These are phyloP conservation scores for Alternaria sp. DNA, from an alignment of 2,329 filamentous ascomycete species.

Conservation along the genomic window DNA sequence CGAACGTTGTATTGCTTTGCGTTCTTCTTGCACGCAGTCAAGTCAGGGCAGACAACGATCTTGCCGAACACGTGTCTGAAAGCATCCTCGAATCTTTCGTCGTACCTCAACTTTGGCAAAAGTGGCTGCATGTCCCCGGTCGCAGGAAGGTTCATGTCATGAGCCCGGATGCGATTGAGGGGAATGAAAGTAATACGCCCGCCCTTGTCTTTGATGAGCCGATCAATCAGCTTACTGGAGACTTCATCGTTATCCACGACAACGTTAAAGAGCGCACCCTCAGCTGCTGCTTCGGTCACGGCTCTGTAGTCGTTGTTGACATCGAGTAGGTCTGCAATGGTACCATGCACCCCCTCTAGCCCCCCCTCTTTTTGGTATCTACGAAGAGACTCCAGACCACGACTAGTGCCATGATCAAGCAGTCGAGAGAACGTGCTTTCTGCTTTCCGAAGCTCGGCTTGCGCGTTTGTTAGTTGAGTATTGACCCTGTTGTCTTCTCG, in stretches of 20 bases:
- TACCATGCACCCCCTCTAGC: conserved; percentile 88
- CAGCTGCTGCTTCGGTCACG: conserved; percentile 91
- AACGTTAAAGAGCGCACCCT: conserved; percentile 92
- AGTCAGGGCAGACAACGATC: conserved; percentile 89
- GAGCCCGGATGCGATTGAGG: conserved; percentile 77
- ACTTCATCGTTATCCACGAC: conserved; percentile 92
- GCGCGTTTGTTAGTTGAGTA: conserved; percentile 75
- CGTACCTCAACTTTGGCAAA: conserved; percentile 82
- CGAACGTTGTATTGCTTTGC: conserved; percentile 89
- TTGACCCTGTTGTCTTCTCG: conserved; percentile 88
- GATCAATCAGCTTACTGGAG: conserved; percentile 79
- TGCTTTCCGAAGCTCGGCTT: conserved; percentile 76
- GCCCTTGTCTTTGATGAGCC: conserved; percentile 77
- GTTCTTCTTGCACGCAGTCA: conserved; percentile 87
- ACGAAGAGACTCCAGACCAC: conserved; percentile 85
- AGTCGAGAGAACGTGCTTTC: conserved; percentile 80
- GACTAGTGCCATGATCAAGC: conserved; percentile 87
- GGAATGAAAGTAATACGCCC: conserved; percentile 96
- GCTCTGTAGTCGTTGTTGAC: conserved; percentile 84
- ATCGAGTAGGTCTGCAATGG: conserved; percentile 88
- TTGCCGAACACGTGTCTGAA: conserved; percentile 96
- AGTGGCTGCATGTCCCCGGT: conserved; percentile 88
- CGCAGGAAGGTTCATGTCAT: conserved; percentile 77
- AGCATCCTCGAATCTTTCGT: conserved; percentile 77
- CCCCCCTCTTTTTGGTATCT: conserved; percentile 80